Evolutionary conservation across 1,139 yeast species (phyloP), one percentile per base, ranked within the genome.

Genomic region (Debaryomycetaceae sp.): DNA sequence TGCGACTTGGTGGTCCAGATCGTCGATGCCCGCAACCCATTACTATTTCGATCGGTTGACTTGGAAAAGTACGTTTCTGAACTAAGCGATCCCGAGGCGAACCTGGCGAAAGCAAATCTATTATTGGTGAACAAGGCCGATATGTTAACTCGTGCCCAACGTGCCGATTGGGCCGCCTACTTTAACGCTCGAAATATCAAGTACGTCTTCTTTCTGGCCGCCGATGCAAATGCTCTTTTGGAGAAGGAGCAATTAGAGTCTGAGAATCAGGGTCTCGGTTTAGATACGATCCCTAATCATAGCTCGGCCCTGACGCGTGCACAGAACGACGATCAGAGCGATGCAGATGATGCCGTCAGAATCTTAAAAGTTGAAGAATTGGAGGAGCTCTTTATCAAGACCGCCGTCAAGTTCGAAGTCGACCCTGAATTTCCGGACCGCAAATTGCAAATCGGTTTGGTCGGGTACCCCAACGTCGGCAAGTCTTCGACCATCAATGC

Each of bases 391-490:
- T 86, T 90, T 54, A 55, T 85, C 45, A 53, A 64, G n/a, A 80
- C 73, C 34, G 86, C 96, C 0, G 97, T 97, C 5, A 63, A 65
- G 29, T 76, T 85, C 26, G 56, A 67, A 36, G 49, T 58, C 21
- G 65, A 57, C 38, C 77, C 77, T 27, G 69, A 59, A 31, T 67
- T 43, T 37, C 76, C 76, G 13, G 80, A 75, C 25, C 67, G 78
- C 39, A 65, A 77, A 35, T 63, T 85, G 31, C 93, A 86, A 48
- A 85, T 92, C 39, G 99, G 99, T 32, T 68, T 92, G 37, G 98
- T 92, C 13, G 99, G 99, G 27, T 87, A 87, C 51, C 95, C 95
- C 20, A 85, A 87, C 52, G 97, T 87, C 30, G 97, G 97, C 65
- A 87, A 87, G 54, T 87, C 96, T 1, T 86, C 96, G 8, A 87